Evolutionary conservation across 768 basidiomycete genomes (phyloP).

Genomic region (Lentinula sp.): DNA sequence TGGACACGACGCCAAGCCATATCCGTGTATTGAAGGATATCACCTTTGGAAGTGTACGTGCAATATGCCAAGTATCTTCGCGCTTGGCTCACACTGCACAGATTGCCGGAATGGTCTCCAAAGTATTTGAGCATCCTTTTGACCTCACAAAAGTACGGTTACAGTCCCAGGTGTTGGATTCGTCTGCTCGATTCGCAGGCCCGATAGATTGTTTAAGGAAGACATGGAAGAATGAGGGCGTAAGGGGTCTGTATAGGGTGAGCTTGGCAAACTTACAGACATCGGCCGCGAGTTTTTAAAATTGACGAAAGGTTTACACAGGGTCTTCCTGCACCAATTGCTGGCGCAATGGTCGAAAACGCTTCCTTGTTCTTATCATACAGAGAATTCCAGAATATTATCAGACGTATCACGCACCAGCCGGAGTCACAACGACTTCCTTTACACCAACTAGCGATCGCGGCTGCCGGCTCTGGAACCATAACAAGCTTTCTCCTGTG

Average conservation of each 20-base stretch:
- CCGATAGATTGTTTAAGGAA: conserved; percentile 84
- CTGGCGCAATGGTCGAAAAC: conserved; percentile 92
- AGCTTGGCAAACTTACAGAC: conserved; percentile 18
- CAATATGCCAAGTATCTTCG: background rate
- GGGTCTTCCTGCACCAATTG: conserved; percentile 93
- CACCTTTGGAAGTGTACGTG: conserved; percentile 40
- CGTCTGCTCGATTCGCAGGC: conserved; percentile 61
- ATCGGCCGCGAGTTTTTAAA: background rate
- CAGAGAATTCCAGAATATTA: conserved; percentile 63
- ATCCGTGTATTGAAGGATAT: conserved; percentile 39
- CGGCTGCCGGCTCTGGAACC: conserved; percentile 84
- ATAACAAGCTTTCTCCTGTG: conserved; percentile 86
- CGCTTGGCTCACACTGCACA: conserved; percentile 17
- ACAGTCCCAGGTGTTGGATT: conserved; percentile 82
- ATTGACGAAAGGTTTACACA: conserved; percentile 19
- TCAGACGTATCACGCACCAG: conserved; percentile 37
- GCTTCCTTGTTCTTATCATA: conserved; percentile 87
- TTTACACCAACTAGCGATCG: conserved; percentile 64
- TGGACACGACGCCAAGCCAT: background rate
- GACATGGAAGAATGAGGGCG: conserved; percentile 79
- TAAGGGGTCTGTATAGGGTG: conserved; percentile 84
- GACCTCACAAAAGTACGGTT: conserved; percentile 90
- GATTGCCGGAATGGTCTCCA: conserved; percentile 80
- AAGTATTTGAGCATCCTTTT: conserved; percentile 89
- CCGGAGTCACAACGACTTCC: conserved; percentile 41